Evolutionary conservation across 83 land plant genomes (phyloP), one percentile per base, ranked within the genome.

Genomic region (Diphasiastrum complanatum): DNA sequence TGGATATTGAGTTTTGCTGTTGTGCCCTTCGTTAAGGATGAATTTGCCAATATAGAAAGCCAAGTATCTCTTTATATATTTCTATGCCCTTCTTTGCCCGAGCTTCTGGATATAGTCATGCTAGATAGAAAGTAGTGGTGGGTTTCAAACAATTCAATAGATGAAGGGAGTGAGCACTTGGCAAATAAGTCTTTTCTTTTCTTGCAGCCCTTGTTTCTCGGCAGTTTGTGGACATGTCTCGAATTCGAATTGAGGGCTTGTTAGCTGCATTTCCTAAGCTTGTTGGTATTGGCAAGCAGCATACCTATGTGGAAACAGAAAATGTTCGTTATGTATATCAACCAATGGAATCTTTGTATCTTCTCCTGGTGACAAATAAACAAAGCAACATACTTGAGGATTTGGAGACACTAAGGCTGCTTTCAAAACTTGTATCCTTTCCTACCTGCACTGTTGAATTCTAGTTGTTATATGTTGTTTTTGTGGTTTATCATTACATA

Each of bases 291-390:
- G 99, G 96, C 35, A 93, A 93, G 63, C 99, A 93, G 28, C 99
- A 93, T 52, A 93, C 99, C 24, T 93, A 85, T 78, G 84, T 89
- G 53, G 99, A 93, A 71, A 86, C 96, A 33, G 96, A 93, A 46
- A 93, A 89, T 78, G 96, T 89, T 4, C 99, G 99, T 28, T 93
- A 93, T 82, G 99, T 93, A 16, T 93, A 93, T 68, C 99, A 93
- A 67, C 99, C 99, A 41, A 85, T 93, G 58, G 99, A 93, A 52
- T 46, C 71, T 24, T 47, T 93, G 22, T 93, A 81, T 56, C 60
- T 93, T 73, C 67, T 93, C 2, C 92, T 93, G 29, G 83, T 93
- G 4, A 93, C 99, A 48, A 93, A 83, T 61, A 93, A 84, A 62
- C 96, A 93, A 67, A 93, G 99, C 79, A 93, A 93, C 75, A 93